Percentiles rank a stretch among this genome's conserved stretches.
Conservation (phyloP, 495 filamentous ascomycete species). For the Podospora conica region DNA sequence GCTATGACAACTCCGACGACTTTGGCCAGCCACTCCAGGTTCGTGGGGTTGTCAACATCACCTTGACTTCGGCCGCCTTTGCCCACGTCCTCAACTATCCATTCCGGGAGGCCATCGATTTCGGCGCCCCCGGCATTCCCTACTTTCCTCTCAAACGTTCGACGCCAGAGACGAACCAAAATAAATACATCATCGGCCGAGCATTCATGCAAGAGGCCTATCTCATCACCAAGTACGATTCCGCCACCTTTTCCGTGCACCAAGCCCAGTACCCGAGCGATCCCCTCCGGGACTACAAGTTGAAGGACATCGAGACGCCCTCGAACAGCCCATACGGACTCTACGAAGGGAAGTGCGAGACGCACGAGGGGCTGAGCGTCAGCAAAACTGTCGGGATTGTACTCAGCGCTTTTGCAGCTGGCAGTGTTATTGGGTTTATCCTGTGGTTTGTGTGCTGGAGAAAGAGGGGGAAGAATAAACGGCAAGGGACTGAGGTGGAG, state of each 20-base stretch:
- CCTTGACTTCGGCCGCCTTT: conserved; percentile 58
- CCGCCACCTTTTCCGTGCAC: conserved; percentile 52
- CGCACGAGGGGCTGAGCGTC: conserved; percentile 38
- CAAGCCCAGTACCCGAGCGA: conserved; percentile 49
- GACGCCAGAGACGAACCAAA: conserved; percentile 37
- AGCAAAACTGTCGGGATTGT: conserved; percentile 35
- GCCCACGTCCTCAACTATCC: conserved; percentile 54
- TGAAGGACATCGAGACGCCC: conserved; percentile 44
- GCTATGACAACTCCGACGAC: conserved; percentile 40
- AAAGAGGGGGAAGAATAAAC: conserved; percentile 17
- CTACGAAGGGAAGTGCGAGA: conserved; percentile 8
- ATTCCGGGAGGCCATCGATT: conserved; percentile 43
- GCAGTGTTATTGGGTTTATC: conserved; percentile 35
- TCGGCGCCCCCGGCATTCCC: conserved; percentile 37
- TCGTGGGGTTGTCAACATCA: conserved; percentile 52
- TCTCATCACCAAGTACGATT: conserved; percentile 60
- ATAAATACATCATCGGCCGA: conserved; percentile 61
- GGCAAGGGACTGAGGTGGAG: conserved; percentile 12
- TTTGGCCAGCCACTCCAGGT: conserved; percentile 38
- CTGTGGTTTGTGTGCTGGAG: conserved; percentile 29
- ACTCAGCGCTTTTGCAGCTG: conserved; percentile 39
- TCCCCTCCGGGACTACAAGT: conserved; percentile 36
- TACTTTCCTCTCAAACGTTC: conserved; percentile 58
- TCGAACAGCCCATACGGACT: conserved; percentile 41
- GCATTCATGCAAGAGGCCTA: conserved; percentile 67